These are phyloP conservation scores for Iris pallida DNA, from an alignment of 116 monocot genomes.

Conservation along the genomic window DNA sequence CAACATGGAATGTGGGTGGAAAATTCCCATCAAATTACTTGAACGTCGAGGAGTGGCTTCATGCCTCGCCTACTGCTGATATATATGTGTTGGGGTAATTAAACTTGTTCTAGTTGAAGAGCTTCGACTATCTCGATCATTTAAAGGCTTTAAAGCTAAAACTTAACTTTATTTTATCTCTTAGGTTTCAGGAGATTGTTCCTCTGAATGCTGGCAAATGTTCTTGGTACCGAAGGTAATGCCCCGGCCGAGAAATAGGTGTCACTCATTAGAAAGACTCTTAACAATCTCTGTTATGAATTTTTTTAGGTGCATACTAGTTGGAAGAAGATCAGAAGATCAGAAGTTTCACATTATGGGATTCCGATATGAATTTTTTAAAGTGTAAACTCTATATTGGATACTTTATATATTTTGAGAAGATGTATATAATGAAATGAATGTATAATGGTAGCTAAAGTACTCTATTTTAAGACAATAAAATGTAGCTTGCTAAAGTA, in stretches of 20 bases:
- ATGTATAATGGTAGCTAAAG: too few relatives aligned
- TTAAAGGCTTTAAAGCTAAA: not conserved
- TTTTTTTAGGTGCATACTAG: too few relatives aligned
- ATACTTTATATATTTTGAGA: too few relatives aligned
- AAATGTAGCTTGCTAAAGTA: too few relatives aligned
- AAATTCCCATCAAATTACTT: slow-evolving; percentile 38
- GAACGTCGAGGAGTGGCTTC: slow-evolving; percentile 66
- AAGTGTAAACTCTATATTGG: too few relatives aligned
- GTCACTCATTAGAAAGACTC: slow-evolving; percentile 31
- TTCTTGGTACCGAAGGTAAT: slow-evolving; percentile 45
- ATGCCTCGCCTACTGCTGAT: slow-evolving; percentile 51
- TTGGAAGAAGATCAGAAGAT: too few relatives aligned
- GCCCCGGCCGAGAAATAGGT: slow-evolving; percentile 49
- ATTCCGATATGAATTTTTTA: too few relatives aligned
- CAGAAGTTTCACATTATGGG: too few relatives aligned
- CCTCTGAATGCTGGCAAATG: slow-evolving; percentile 51
- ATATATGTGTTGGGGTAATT: slow-evolving; percentile 54
- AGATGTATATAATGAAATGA: too few relatives aligned
- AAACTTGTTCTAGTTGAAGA: not conserved
- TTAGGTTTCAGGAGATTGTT: slow-evolving; percentile 49
- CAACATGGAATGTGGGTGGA: slow-evolving; percentile 65
- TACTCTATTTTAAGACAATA: too few relatives aligned
- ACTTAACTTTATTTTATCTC: not conserved
- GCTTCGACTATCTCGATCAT: not conserved
- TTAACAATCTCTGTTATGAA: slow-evolving; percentile 47